Evolutionary conservation across 2,329 filamentous ascomycete species (phyloP).

Genomic region (Hymenoscyphus occultus): DNA sequence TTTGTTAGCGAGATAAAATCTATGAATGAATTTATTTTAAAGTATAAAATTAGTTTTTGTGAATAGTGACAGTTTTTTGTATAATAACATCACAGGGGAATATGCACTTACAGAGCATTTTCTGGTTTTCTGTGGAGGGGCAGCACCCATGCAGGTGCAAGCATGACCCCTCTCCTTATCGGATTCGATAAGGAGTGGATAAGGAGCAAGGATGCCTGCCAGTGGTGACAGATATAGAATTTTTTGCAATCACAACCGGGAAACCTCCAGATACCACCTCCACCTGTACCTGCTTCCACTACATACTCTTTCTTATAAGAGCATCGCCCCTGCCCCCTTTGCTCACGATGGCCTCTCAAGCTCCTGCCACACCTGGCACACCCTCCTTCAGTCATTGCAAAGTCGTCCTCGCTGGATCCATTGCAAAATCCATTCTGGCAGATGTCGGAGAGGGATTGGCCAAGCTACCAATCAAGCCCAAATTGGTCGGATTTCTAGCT

Average conservation of each 20-base stretch:
- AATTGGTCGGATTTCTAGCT: slow-evolving; percentile 86
- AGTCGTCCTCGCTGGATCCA: slow-evolving; percentile 83
- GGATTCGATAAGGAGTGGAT: slow-evolving; percentile 1
- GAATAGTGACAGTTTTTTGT: neutral
- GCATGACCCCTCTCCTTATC: slow-evolving; percentile 4
- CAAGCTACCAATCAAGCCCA: slow-evolving; percentile 69
- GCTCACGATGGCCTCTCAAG: slow-evolving; percentile 2
- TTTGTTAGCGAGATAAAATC: neutral
- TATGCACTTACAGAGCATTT: too few species aligned
- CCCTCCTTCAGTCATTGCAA: slow-evolving; percentile 64
- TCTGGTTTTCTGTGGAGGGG: too few species aligned
- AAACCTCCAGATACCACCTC: neutral
- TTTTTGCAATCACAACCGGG: neutral
- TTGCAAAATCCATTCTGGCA: slow-evolving; percentile 75
- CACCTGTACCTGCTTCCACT: neutral
- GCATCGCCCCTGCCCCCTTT: neutral
- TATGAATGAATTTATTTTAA: neutral
- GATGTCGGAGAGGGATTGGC: slow-evolving; percentile 76
- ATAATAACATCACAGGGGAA: neutral
- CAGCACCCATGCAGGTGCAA: neutral
- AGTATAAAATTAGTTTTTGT: neutral
- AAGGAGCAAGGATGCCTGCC: too few species aligned
- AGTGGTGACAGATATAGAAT: neutral
- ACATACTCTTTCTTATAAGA: neutral
- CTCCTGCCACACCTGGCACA: slow-evolving; percentile 17